Evolutionary conservation across 1,284 basidiomycete species (phyloP), one percentile per base, ranked within the genome.

Genomic region (Cutaneotrichosporon daszewskae): DNA sequence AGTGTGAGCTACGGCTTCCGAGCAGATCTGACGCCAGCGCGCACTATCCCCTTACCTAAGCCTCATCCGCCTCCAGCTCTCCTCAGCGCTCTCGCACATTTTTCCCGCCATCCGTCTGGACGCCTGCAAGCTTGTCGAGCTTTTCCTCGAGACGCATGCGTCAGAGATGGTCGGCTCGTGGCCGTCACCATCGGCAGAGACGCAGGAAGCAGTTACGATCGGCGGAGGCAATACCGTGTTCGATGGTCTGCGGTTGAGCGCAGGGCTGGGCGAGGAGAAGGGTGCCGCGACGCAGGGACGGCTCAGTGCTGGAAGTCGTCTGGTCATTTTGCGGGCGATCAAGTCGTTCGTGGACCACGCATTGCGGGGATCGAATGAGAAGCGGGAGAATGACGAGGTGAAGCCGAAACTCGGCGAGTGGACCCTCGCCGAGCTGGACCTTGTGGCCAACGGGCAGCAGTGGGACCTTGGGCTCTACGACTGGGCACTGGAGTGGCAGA

Each of bases 51-150:
- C 85, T 7, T 88, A 89, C 64, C 77, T 82, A 4, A 76, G 83
- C 0, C 61, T 82, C 0, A 74, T 95, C 2, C 74, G 94, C 14
- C 78, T 96, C 12, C 95, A 90, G 66, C 82, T 83, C 0, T 83
- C 87, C 2, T 94, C 92, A 4, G 89, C 89, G 0, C 84, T 95
- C 64, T 91, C 88, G 0, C 86, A 95, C 60, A 95, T 98, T 45
- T 94, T 91, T 66, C 89, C 90, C 9, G 87, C 92, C 58, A 87
- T 97, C 46, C 79, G 90, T 9, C 77, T 96, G 33, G 94, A 97
- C 62, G 89, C 90, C 1, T 77, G 94, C 51, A 80, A 82, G 20
- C 79, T 92, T 51, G 71, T 98, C 37, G 79, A 87, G 59, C 67
- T 95, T 13, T 77, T 91, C 26, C 76, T 97, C 3, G 81, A 85